Base-by-base conservation (phyloP, 2,329 filamentous ascomycete species). In the Fusarium ambrosium region DNA sequence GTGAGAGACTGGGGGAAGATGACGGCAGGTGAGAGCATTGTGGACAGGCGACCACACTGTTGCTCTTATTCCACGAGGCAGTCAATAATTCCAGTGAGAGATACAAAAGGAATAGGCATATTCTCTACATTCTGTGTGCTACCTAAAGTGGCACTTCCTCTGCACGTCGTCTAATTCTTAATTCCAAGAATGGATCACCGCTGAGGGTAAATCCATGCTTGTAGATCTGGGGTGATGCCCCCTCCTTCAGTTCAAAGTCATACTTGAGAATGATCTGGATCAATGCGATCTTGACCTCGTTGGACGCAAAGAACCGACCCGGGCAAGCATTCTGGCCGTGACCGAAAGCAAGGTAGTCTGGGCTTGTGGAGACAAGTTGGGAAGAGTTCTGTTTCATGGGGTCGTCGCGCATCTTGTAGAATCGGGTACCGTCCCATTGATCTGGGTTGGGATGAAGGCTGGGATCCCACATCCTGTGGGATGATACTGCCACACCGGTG, bases 281-380 rank as follows among this genome's bases (percentile, higher is more conserved):
- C 41, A 84, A 61, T 14, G 75, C 66, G 16, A 83, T 69, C 79
- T 86, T 86, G 34, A 85, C 79, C 73, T 85, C 81, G 56, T 84
- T 83, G 3, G 78, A 80, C 1, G 84, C 85, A 71, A 86, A 86
- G 76, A 85, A 86, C 1, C 85, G 75, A 0, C 85, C 85, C 0
- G 85, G 85, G 41, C 85, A 86, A 0, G 84, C 81, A 58, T 86
- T 82, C 6, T 74, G 76, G 1, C 85, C 85, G 61, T 86, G 79
- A 0, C 85, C 85, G 64, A 86, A 87, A 0, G 71, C 78, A 9
- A 84, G 65, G 32, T 80, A 79, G 3, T 82, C 78, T 2, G 77
- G 66, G 2, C 76, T 76, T 0, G 82, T 83, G 13, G 78, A 81
- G 9, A 83, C 83, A 37, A 83, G 80, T 64, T 85, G 82, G 13